Evolutionary conservation across 2,329 filamentous ascomycete species (phyloP).

Genomic region (Exserohilum rostratum): DNA sequence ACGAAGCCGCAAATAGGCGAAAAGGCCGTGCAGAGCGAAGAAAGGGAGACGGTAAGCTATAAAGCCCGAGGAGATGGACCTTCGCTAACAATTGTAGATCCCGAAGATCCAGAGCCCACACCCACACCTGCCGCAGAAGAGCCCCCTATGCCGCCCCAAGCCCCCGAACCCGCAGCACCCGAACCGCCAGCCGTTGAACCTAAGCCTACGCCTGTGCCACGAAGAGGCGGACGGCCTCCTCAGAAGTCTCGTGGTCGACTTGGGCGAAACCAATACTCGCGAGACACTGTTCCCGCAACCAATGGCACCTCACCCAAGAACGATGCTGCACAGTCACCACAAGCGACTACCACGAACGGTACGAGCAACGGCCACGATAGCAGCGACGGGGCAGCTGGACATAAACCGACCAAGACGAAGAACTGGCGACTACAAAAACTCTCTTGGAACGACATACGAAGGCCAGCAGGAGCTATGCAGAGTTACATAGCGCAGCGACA

Average conservation of each 20-base stretch:
- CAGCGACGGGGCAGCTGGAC: constrained; percentile 62
- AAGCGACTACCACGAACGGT: constrained; percentile 41
- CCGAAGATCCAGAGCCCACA: constrained; percentile 34
- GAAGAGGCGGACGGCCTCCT: constrained; percentile 44
- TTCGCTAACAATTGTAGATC: constrained; percentile 36
- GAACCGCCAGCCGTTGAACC: constrained; percentile 32
- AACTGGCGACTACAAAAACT: constrained; percentile 64
- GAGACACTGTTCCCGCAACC: constrained; percentile 39
- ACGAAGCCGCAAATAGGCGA: constrained; percentile 77
- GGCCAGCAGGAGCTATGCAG: constrained; percentile 80
- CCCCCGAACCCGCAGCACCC: constrained; percentile 33
- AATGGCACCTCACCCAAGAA: constrained; percentile 44
- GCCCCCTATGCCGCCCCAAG: constrained; percentile 24
- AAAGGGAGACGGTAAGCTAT: constrained; percentile 73
- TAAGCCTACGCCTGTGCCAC: constrained; percentile 38
- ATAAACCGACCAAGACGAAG: constrained; percentile 65
- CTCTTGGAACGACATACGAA: constrained; percentile 86
- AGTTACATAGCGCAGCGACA: constrained; percentile 91
- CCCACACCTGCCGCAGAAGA: constrained; percentile 38
- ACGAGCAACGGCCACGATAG: constrained; percentile 52
- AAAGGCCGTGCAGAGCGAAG: constrained; percentile 83
- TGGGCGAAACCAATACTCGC: constrained; percentile 49
- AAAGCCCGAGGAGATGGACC: constrained; percentile 18
- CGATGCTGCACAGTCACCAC: constrained; percentile 40
- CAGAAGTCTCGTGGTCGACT: constrained; percentile 42